Percentiles rank a stretch among this genome's conserved stretches.
Evolutionary conservation across 2,329 filamentous ascomycete species (phyloP).

Genomic region (Verticillium nonalfalfae): DNA sequence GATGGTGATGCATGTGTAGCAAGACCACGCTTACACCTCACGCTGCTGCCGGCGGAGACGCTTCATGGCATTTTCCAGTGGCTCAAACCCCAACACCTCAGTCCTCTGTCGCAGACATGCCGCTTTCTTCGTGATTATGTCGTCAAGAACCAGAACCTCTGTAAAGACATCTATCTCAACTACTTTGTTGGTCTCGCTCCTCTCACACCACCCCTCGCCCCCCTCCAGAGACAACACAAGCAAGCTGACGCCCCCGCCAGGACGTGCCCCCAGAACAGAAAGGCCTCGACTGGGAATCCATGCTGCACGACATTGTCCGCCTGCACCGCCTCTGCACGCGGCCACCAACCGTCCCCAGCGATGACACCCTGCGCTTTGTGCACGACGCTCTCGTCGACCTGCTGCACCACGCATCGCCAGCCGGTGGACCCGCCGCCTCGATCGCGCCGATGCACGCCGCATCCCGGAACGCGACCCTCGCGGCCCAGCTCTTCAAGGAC

Average conservation of each 20-base stretch:
- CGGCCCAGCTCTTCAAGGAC: constrained; percentile 37
- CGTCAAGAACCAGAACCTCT: constrained; percentile 51
- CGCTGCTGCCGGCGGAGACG: constrained; percentile 52
- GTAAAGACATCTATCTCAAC: constrained; percentile 54
- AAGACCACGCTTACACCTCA: not conserved
- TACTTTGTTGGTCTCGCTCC: not conserved
- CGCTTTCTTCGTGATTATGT: constrained; percentile 46
- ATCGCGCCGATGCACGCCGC: constrained; percentile 27
- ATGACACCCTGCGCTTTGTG: constrained; percentile 40
- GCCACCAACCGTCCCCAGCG: constrained; percentile 19
- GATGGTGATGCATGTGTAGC: no score
- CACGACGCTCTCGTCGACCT: constrained; percentile 36
- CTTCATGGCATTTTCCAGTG: constrained; percentile 53
- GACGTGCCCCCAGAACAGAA: constrained; percentile 22
- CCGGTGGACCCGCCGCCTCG: constrained; percentile 5
- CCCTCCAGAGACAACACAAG: not conserved
- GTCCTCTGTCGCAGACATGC: constrained; percentile 44
- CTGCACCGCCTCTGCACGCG: constrained; percentile 35
- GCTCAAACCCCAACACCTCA: constrained; percentile 51
- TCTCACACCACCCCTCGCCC: not conserved
- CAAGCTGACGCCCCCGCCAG: constrained; percentile 11
- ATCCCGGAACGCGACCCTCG: constrained; percentile 41
- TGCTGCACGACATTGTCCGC: constrained; percentile 35
- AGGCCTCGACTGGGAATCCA: constrained; percentile 33
- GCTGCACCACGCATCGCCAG: constrained; percentile 34